Evolutionary conservation across 768 basidiomycete genomes (phyloP).

Genomic region (Hygrocybe punicea): DNA sequence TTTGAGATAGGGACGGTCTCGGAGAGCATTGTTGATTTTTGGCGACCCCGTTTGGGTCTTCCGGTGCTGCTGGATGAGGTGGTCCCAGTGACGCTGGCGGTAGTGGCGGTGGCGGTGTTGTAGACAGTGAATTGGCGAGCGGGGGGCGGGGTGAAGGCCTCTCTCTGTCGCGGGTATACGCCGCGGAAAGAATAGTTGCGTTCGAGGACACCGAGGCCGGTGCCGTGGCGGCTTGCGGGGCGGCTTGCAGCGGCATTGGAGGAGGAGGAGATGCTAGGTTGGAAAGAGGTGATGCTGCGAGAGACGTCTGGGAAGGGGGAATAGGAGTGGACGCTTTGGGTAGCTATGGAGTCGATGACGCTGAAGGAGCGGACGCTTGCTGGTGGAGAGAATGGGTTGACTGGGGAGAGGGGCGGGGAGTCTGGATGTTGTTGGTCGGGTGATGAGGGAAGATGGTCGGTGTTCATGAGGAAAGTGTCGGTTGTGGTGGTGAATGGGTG

Average conservation of each 20-base stretch:
- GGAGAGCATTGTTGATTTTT: constrained; percentile 50
- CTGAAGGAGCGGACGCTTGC: constrained; percentile 47
- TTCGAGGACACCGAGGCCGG: constrained; percentile 28
- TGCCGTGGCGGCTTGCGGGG: constrained; percentile 19
- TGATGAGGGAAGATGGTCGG: no score
- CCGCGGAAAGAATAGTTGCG: no score
- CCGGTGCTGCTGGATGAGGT: no score
- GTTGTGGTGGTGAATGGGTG: no score
- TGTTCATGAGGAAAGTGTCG: no score
- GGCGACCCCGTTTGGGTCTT: constrained; percentile 42
- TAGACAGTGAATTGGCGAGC: constrained; percentile 55
- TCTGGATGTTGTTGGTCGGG: no score
- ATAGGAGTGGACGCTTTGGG: background rate
- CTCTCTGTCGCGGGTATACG: constrained; percentile 37
- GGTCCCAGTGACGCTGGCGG: no score
- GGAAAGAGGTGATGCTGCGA: background rate
- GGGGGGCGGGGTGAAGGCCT: constrained; percentile 57
- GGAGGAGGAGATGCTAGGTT: constrained; percentile 25
- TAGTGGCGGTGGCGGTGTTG: constrained; percentile 44
- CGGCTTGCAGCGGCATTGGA: constrained; percentile 21
- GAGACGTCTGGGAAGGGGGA: background rate
- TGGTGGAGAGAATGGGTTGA: constrained; percentile 54
- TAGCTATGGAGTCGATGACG: constrained; percentile 11
- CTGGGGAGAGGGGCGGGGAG: constrained; percentile 4
- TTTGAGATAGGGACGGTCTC: constrained; percentile 42